Percentiles rank a stretch among this genome's conserved stretches.
Conservation (phyloP, 352 stramenopile genomes). For the Pythium utonaiense region DNA sequence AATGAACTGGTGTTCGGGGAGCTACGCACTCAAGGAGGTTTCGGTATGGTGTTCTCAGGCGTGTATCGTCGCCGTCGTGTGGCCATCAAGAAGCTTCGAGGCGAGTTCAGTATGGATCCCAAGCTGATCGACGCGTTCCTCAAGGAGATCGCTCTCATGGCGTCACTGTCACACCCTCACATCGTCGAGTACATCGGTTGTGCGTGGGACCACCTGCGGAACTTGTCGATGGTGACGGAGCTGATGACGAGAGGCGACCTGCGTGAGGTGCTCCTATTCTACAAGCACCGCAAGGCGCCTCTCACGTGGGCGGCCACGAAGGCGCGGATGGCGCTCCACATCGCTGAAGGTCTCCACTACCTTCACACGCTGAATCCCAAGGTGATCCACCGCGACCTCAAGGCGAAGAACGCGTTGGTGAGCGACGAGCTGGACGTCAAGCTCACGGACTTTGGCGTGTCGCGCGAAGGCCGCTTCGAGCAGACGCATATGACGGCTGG, state of each 20-base stretch:
- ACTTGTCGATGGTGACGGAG: slow-evolving; percentile 35
- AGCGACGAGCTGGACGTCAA: slow-evolving; percentile 30
- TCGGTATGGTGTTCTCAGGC: slow-evolving; percentile 29
- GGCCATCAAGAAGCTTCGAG: slow-evolving; percentile 28
- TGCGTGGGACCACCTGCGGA: slow-evolving; percentile 32
- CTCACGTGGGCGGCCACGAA: slow-evolving; percentile 32
- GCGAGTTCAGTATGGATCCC: slow-evolving; percentile 17
- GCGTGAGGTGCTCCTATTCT: slow-evolving; percentile 20
- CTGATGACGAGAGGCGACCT: slow-evolving; percentile 42
- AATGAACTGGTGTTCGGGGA: too few species aligned
- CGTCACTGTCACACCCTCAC: slow-evolving; percentile 31
- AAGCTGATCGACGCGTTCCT: slow-evolving; percentile 20
- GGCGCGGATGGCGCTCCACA: slow-evolving; percentile 32
- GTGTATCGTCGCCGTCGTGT: slow-evolving; percentile 24
- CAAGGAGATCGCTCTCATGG: slow-evolving; percentile 30
- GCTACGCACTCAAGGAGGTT: too few species aligned
- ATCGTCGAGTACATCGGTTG: slow-evolving; percentile 41
- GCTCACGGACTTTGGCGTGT: slow-evolving; percentile 41
- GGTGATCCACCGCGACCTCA: slow-evolving; percentile 37
- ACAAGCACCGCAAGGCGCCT: slow-evolving; percentile 22
- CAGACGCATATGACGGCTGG: slow-evolving; percentile 33
- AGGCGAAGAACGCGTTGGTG: slow-evolving; percentile 39
- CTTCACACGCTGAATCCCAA: slow-evolving; percentile 29
- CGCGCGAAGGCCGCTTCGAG: slow-evolving; percentile 26
- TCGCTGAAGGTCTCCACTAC: slow-evolving; percentile 31